These are phyloP conservation scores for Sugiyamaella americana DNA, from an alignment of 805 yeast species.

Conservation along the genomic window DNA sequence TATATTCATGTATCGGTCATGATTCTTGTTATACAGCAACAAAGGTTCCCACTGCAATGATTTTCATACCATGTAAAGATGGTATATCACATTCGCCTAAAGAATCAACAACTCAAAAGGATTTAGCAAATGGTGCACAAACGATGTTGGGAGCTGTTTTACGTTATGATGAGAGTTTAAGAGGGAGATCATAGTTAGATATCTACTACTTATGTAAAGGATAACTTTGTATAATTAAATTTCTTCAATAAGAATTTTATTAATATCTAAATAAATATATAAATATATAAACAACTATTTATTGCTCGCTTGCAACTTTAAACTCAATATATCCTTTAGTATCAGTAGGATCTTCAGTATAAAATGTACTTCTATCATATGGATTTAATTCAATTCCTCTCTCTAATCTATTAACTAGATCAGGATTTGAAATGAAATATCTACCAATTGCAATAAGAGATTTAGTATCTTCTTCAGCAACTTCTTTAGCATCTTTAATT, in stretches of 20 bases:
- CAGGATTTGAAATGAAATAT: conserved; percentile 50
- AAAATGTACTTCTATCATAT: conserved; percentile 48
- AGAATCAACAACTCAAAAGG: conserved; percentile 60
- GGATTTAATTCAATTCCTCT: conserved; percentile 36
- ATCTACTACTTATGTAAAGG: not conserved
- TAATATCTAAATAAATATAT: too few relatives aligned
- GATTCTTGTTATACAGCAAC: conserved; percentile 57
- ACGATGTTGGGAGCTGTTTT: conserved; percentile 49
- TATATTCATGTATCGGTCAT: conserved; percentile 63
- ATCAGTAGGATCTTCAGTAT: too few relatives aligned
- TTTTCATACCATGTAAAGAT: conserved; percentile 61
- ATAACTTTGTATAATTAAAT: not conserved
- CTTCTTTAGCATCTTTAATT: conserved; percentile 18
- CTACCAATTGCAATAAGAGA: conserved; percentile 41
- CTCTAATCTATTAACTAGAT: conserved; percentile 41
- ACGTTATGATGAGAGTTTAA: conserved; percentile 31
- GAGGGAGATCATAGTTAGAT: conserved; percentile 3
- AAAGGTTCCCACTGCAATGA: conserved; percentile 64
- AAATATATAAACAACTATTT: too few relatives aligned
- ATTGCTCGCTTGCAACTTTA: too few relatives aligned
- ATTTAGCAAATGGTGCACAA: conserved; percentile 53
- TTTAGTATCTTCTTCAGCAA: conserved; percentile 22
- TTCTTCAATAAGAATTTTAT: too few relatives aligned
- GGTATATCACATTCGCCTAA: conserved; percentile 64
- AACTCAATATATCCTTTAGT: too few relatives aligned